Evolutionary conservation across 202 grass and related monocot species (phyloP), one percentile per base, ranked within the genome.

Genomic region (Digitaria exilis): DNA sequence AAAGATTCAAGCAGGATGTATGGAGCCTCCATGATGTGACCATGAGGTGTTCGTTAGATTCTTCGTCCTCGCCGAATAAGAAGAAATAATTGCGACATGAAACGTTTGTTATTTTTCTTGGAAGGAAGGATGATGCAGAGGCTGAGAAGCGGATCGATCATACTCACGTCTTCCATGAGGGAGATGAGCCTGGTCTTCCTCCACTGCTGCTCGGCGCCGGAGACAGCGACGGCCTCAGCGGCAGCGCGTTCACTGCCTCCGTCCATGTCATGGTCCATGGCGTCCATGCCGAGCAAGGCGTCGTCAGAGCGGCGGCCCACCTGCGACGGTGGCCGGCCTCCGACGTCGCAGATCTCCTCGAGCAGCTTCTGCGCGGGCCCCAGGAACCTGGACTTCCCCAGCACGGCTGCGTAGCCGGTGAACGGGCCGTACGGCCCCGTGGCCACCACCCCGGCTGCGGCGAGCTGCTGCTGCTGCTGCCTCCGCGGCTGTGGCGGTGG

Each of bases 171-270:
- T 49, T 98, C 96, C 73, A 96, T 88, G 80, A 96, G 70, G 69
- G 93, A 92, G 70, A 98, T 79, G 56, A 98, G 96, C 80, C 89
- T 96, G 16, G 96, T 92, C 77, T 98, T 96, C 89, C 89, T 94
- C 96, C 96, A 98, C 89, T 94, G 93, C 67, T 90, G 90, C 75
- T 99, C 93, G 37, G 82, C 81, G 58, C 91, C 84, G n/a, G 64
- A 82, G 69, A 80, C 79, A 1, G 69, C 46, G 82, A 75, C 89
- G 0, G 51, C 89, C 43, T 77, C 87, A 11, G 51, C 75, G 31
- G 76, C 68, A 9, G 77, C 84, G n/a, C n/a, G n/a, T n/a, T n/a
- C n/a, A n/a, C n/a, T n/a, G n/a, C n/a, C n/a, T n/a, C 70, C 35
- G 7, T 92, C 86, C 71, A 88, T 64, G 5, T 84, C 86, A 61